These are phyloP conservation scores for Kwoniella botswanensis DNA, from an alignment of 768 basidiomycete genomes.

Conservation along the genomic window DNA sequence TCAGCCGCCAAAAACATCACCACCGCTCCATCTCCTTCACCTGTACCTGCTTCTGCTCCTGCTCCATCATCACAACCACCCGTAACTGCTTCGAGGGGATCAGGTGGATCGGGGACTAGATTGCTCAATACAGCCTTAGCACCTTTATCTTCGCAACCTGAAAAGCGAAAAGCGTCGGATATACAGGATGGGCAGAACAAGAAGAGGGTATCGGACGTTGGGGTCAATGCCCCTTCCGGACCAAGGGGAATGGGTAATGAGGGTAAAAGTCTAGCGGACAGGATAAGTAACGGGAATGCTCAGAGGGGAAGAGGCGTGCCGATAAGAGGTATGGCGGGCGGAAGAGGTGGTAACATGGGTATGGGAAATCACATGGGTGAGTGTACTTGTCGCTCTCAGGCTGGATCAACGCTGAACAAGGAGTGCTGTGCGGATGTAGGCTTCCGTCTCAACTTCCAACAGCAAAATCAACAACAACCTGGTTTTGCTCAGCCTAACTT, in stretches of 20 bases:
- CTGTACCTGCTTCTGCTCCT: constrained; percentile 13
- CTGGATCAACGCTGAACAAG: not conserved
- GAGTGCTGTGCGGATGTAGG: constrained; percentile 11
- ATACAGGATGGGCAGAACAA: constrained; percentile 37
- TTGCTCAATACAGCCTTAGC: constrained; percentile 50
- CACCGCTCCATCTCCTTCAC: constrained; percentile 18
- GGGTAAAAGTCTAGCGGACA: constrained; percentile 75
- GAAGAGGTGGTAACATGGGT: constrained; percentile 18
- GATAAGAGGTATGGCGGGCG: constrained; percentile 21
- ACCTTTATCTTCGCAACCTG: constrained; percentile 37
- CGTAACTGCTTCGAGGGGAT: constrained; percentile 1
- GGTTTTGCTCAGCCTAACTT: constrained; percentile 40
- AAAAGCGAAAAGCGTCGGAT: constrained; percentile 49
- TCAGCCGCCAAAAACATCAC: constrained; percentile 31
- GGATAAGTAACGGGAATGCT: constrained; percentile 65
- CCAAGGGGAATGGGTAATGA: constrained; percentile 76
- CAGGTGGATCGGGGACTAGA: constrained; percentile 20
- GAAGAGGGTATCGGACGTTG: constrained; percentile 42
- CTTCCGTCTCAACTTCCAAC: constrained; percentile 41
- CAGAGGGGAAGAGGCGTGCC: constrained; percentile 26
- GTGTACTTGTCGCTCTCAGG: constrained; percentile 5
- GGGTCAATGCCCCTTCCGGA: constrained; percentile 66
- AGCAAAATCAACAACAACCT: constrained; percentile 15
- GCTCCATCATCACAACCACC: constrained; percentile 20
- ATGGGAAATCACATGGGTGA: constrained; percentile 23